Evolutionary conservation across 441 rosid species (phyloP).

Genomic region (Cnidoscolus chayamansa): DNA sequence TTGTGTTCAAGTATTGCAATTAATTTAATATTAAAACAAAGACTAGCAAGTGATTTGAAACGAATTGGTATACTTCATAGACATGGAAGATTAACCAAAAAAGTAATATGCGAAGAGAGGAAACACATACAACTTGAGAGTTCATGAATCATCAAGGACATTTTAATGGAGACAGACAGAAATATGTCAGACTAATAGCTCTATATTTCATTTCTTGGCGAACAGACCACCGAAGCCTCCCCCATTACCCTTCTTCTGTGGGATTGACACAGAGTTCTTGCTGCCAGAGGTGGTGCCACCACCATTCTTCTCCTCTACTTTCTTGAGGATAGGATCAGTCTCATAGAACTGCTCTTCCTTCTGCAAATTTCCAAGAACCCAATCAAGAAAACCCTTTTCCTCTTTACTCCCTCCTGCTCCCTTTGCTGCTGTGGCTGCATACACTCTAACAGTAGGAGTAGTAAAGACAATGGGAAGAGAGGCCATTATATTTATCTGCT

Average conservation of each 20-base stretch:
- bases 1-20: no score
- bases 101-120: slow-evolving; percentile 16
- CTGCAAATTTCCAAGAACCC: slow-evolving; percentile 49
- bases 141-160: slow-evolving; percentile 24
- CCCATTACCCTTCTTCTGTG: slow-evolving; percentile 48
- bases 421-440: slow-evolving; percentile 58
- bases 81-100: slow-evolving; percentile 1
- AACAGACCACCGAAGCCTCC: slow-evolving; percentile 57
- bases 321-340: slow-evolving; percentile 67
- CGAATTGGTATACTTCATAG: slow-evolving; percentile 7
- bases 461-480: slow-evolving; percentile 50
- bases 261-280: slow-evolving; percentile 53
- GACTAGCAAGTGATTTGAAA: slow-evolving; percentile 5
- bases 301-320: slow-evolving; percentile 45
- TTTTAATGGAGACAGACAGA: not conserved
- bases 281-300: slow-evolving; percentile 33
- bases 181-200: not conserved
- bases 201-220: slow-evolving; percentile 45
- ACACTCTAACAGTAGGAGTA: slow-evolving; percentile 54
- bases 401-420: slow-evolving; percentile 52
- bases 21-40: not conserved
- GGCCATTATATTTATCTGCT: slow-evolving; percentile 36
- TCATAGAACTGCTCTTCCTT: slow-evolving; percentile 81
- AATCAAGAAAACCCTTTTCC: slow-evolving; percentile 65
- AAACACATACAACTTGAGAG: slow-evolving; percentile 13